Evolutionary conservation across 164 flowering plant species (phyloP), one percentile per base, ranked within the genome.

Genomic region (Aristolochia californica): DNA sequence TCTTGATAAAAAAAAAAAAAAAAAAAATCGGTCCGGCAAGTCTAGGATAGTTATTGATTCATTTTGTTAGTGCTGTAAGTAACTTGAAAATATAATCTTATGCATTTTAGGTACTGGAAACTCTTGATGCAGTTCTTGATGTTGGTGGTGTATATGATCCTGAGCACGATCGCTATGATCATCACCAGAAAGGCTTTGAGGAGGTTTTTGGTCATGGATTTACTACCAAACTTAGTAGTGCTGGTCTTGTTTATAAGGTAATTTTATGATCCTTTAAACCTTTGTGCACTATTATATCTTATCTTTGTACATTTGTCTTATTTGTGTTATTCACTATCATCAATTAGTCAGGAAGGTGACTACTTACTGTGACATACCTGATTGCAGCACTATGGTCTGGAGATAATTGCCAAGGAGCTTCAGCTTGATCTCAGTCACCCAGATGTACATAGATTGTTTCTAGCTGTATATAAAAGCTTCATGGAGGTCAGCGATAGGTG

Each of bases 101-200:
- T 34, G 40, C 43, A 11, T 60, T 56, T 30, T 53, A 87, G 83
- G 70, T 75, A 9, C 61, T 83, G 74, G 88, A 77, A 9, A 66
- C 69, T n/a, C 77, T 79, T 56, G 88, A 83, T 73, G 88, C 81
- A 12, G 83, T 81, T 59, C 77, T 83, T 53, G 85, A 83, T 72
- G 88, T 83, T 55, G 88, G 88, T 4, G 88, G 85, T 1, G 81
- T 81, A 24, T 81, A 79, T 64, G 83, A 81, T 45, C 80, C 82
- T 15, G 67, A 61, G 24, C 59, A 27, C 3, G 81, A 83, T 52
- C 77, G 88, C 4, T 83, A 67, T 59, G 88, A 83, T 72, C 88
- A 83, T 74, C 88, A 83, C 56, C 85, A 81, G 74, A 80, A 81
- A 62, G 84, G 84, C 10, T 83, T 83, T 68, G 62, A 60, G 11